Evolutionary conservation across 345 rosid species (phyloP).

Genomic region (Punica granatum): DNA sequence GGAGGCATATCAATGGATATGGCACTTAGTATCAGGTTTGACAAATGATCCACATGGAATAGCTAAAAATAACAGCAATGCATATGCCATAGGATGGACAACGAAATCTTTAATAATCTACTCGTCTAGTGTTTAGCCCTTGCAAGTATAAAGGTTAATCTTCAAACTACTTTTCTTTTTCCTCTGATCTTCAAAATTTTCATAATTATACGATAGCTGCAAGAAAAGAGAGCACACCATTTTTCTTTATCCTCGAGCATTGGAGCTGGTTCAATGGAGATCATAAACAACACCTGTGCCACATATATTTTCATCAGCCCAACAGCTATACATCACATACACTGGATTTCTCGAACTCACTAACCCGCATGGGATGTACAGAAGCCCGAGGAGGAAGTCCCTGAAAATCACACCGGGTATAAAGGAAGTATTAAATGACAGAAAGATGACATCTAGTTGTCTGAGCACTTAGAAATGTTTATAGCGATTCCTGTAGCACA

Average conservation of each 20-base stretch:
- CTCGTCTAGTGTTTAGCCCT: too few relatives aligned
- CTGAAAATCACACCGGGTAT: conserved; percentile 29
- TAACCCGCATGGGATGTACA: conserved; percentile 99
- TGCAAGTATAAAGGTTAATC: neutral
- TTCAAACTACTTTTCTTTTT: neutral
- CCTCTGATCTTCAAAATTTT: neutral
- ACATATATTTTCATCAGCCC: conserved; percentile 4
- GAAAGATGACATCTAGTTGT: neutral
- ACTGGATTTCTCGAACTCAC: conserved; percentile 12
- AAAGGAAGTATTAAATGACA: conserved; percentile 4
- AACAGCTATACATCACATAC: neutral
- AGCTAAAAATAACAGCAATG: neutral
- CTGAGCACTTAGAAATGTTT: neutral
- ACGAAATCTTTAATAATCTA: too few relatives aligned
- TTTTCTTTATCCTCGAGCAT: conserved; percentile 99
- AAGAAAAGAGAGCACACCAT: conserved; percentile 47
- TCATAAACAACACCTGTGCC: conserved; percentile 91
- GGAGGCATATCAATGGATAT: neutral
- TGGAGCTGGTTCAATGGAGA: conserved; percentile 96
- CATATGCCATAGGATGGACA: neutral
- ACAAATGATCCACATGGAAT: neutral
- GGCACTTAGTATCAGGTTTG: neutral
- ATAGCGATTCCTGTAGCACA: neutral
- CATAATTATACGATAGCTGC: neutral
- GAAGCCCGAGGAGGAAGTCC: conserved; percentile 98